These are phyloP conservation scores for Holtermanniella nyarrowii DNA, from an alignment of 768 basidiomycete genomes.

Conservation along the genomic window DNA sequence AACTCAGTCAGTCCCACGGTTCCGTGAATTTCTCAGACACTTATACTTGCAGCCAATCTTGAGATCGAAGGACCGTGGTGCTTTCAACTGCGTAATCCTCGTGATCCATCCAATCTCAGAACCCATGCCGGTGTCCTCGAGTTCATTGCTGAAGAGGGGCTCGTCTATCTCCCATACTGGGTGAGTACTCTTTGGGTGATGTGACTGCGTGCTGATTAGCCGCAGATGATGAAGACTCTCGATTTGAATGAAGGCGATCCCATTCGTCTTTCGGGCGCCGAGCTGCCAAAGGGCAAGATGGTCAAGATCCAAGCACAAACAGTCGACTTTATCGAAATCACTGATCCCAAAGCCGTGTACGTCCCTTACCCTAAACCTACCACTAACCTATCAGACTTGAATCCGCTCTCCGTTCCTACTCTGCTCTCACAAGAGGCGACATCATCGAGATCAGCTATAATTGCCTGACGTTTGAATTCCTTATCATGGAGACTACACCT, in stretches of 20 bases:
- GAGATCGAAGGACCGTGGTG: slow-evolving; percentile 91
- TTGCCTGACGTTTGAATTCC: slow-evolving; percentile 82
- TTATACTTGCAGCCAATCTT: slow-evolving; percentile 48
- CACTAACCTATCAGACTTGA: slow-evolving; percentile 66
- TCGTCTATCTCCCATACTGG: slow-evolving; percentile 94
- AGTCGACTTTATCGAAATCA: slow-evolving; percentile 89
- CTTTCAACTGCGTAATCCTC: slow-evolving; percentile 88
- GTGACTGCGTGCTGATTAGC: slow-evolving; percentile 9
- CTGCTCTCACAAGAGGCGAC: slow-evolving; percentile 83
- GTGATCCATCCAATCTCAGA: slow-evolving; percentile 61
- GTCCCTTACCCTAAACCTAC: slow-evolving; percentile 39
- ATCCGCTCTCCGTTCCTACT: slow-evolving; percentile 86
- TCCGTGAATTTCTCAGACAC: neutral
- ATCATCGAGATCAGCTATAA: slow-evolving; percentile 99
- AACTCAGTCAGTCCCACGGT: slow-evolving; percentile 49
- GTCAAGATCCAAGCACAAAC: slow-evolving; percentile 96
- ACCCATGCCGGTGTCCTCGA: slow-evolving; percentile 97
- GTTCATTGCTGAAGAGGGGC: slow-evolving; percentile 94
- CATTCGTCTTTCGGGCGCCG: slow-evolving; percentile 79
- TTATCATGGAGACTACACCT: slow-evolving; percentile 81
- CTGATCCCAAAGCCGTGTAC: slow-evolving; percentile 95
- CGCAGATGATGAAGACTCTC: slow-evolving; percentile 88
- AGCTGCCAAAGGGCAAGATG: slow-evolving; percentile 82
- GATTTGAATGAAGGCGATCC: slow-evolving; percentile 89
- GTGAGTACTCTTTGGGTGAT: slow-evolving; percentile 32